Base-by-base conservation (phyloP, 352 stramenopile species). In the Phytophthora fragariaefolia region DNA sequence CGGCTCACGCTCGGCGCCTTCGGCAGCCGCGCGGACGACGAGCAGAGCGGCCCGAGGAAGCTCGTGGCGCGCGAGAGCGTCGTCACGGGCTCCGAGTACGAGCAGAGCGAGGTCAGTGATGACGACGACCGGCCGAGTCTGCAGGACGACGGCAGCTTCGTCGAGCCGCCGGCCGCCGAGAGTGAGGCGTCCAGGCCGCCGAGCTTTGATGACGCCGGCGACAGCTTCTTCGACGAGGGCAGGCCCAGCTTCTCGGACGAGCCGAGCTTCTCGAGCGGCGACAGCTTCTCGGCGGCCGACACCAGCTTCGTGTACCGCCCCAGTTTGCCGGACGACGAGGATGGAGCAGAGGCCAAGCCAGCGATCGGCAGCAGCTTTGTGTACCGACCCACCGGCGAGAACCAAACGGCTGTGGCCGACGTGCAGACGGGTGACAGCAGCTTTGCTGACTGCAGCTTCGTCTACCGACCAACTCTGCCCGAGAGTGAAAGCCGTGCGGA, bases 251-350 rank as follows among this genome's bases (percentile, higher is more conserved):
- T 74, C 40, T 71, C 58, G 18, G 60, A 74, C 24, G 66, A 66
- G 6, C 60, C 61, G n/a, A 74, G 66, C 43, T 71, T 71, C 7
- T 67, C 60, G 24, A 58, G 48, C 8, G 59, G 22, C 1, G 53
- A 66, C 4, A 75, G 67, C 55, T 71, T 74, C 30, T 46, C 47
- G 13, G 34, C 46, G 24, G 32, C 38, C 17, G 67, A 74, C 22
- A 63, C 54, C 28, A 75, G 67, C 51, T 75, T 75, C 20, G 56
- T 71, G 56, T 68, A 71, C n/a, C 32, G 59, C 30, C 52, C 52
- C 8, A 73, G 65, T 68, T 36, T 65, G 7, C 64, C 52, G 1
- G 64, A 58, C 12, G 65, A 69, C 23, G 58, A 73, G 6, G 27
- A 60, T 13, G 55, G 66, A 50, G 26, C n/a, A n/a, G n/a, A 2